Evolutionary conservation across 2,329 filamentous ascomycete species (phyloP), one percentile per base, ranked within the genome.

Genomic region (Arthrinium puccinioides): DNA sequence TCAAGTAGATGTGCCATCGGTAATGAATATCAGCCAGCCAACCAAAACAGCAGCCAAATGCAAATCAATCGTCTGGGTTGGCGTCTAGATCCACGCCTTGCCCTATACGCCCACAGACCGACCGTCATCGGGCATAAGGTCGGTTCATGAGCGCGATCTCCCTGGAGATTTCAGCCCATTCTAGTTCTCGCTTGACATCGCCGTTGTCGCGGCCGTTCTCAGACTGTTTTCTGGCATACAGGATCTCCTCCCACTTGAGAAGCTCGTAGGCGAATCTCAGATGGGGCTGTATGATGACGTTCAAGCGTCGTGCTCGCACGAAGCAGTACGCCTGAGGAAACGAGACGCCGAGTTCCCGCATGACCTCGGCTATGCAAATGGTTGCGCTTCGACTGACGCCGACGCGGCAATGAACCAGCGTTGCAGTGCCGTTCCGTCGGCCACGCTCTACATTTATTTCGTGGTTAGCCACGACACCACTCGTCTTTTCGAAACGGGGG

Each of bases 301-400:
- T 98, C 32, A 98, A 70, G 43, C 92, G 75, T 37, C 92, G 77
- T 15, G 92, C 92, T 21, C 92, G 82, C 25, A 98, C 92, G 59
- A 90, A 97, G 60, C 92, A 97, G 61, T 98, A 98, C 41, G 92
- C 92, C 38, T 86, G 76, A 10, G 92, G 88, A 51, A 97, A 90
- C 1, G 87, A 92, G 46, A 96, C 65, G 16, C 78, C 72, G 50
- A 87, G 62, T 19, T 82, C 72, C 24, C 82, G 80, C 92, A 98
- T 98, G 24, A 97, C 87, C 61, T 97, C 89, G n/a, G 92, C 92
- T 52, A 98, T 98, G 58, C 92, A 97, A 44, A 98, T 96, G 2
- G 90, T 98, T 10, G 92, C 92, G 44, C 87, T 95, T 36, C 92
- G 79, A 35, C 89, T 96, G 38, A 98, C 92, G 32, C 92, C 92